A percentile compares a stretch with the other conserved stretches of the same genome.
These are phyloP conservation scores for Begonia loranthoides DNA, from an alignment of 306 rosid species.

Conservation along the genomic window DNA sequence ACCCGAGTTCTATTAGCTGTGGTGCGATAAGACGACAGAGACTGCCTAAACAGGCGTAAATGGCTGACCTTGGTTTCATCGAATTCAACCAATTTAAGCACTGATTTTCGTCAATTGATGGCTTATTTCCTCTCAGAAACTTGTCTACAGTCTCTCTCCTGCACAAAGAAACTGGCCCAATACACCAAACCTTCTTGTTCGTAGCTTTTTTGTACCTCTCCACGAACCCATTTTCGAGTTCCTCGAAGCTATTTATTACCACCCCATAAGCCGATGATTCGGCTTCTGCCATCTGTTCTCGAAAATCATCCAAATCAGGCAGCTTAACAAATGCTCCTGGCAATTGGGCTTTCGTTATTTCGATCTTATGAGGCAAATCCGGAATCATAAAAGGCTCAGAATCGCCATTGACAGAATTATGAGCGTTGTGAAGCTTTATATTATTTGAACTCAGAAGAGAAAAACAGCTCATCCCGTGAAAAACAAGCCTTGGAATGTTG, in stretches of 20 bases:
- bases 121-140: constrained; percentile 55
- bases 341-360: constrained; percentile 46
- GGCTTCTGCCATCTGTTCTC: constrained; percentile 51
- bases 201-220: constrained; percentile 25
- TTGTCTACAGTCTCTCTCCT: constrained; percentile 41
- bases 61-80: constrained; percentile 44
- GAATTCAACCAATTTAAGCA: constrained; percentile 56
- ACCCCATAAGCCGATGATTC: constrained; percentile 41
- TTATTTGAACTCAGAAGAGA: constrained; percentile 44
- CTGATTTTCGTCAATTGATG: constrained; percentile 31
- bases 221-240: constrained; percentile 34
- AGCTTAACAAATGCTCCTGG: constrained; percentile 45
- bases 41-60: constrained; percentile 72
- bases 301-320: constrained; percentile 46
- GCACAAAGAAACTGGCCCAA: constrained; percentile 58
- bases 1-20: constrained; percentile 54
- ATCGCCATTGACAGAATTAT: constrained; percentile 24
- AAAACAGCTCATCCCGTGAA: constrained; percentile 68
- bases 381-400: constrained; percentile 41
- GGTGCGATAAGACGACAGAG: constrained; percentile 46
- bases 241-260: constrained; percentile 58
- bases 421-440: constrained; percentile 27
- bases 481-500: constrained; percentile 46
- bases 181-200: constrained; percentile 57
- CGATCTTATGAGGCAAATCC: constrained; percentile 28